Evolutionary conservation across 208 protist species (phyloP), one percentile per base, ranked within the genome.

Genomic region (Naegleria gruberi): DNA sequence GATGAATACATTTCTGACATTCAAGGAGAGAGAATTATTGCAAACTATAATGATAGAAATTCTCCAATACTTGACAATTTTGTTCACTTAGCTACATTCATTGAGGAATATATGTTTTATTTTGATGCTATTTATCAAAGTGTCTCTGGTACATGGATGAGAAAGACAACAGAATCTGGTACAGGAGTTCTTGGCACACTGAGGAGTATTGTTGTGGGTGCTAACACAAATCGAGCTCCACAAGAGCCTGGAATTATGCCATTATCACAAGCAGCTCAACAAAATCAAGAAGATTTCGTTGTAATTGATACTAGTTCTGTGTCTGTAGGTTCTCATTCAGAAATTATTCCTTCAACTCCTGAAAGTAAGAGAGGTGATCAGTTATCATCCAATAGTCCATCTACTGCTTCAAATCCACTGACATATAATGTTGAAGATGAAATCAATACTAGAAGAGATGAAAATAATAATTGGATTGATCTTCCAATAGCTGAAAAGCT

Each of bases 51-150:
- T n/a, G 82, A 86, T 44, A 86, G 34, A 41, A 41, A 65, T 17
- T 42, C 44, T 12, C 83, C 83, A 65, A n/a, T 89, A 7, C 43
- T 89, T 4, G 44, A 41, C 0, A 89, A 89, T 44, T 74, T 89
- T 26, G 30, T 89, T 2, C 85, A 89, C n/a, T 73, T 89, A 6
- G 30, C 34, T 23, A 89, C 26, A 15, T 89, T 74, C 17, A 74
- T 74, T 26, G 85, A 89, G 37, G 85, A 89, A 89, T 41, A 41
- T 26, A 8, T 89, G 40, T 87, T 87, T 87, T 87, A 87, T 55
- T 40, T 65, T 19, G 51, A 65, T 65, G 8, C 19, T 4, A 87
- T 15, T 15, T 41, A 44, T 4, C 37, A 44, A 44, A 44, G 37
- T 26, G 34, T 41, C 10, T 41, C 17, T 45, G 17, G 81, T 6